Percentiles rank a stretch among this genome's conserved stretches.
phyloP scores from a whole-genome alignment of 2,329 filamentous ascomycete species.

The Davidsoniella australis region DNA sequence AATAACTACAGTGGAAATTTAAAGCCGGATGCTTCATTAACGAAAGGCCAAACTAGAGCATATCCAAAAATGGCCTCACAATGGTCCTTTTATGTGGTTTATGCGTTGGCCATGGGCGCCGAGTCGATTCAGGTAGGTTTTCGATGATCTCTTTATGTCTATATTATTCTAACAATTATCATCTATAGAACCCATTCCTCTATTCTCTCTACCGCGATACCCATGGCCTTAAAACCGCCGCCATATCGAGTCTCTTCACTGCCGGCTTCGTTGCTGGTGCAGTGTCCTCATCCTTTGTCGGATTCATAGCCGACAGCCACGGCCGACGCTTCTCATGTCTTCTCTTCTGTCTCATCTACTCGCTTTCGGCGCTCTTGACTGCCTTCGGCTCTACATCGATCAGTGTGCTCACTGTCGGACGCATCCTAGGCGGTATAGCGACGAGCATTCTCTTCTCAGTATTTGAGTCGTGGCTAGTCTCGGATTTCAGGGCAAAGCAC shows the following conservation, averaged over 20 bases:
- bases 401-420: slow-evolving; percentile 31
- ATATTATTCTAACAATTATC: background rate
- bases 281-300: slow-evolving; percentile 28
- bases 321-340: slow-evolving; percentile 36
- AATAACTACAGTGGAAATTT: background rate
- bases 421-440: slow-evolving; percentile 35
- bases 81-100: slow-evolving; percentile 25
- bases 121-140: slow-evolving; percentile 31
- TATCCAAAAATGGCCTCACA: slow-evolving; percentile 14
- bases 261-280: slow-evolving; percentile 28
- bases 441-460: slow-evolving; percentile 40
- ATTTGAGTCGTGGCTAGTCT: slow-evolving; percentile 46
- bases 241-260: slow-evolving; percentile 25
- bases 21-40: background rate
- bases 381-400: slow-evolving; percentile 15
- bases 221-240: slow-evolving; percentile 16
- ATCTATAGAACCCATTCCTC: slow-evolving; percentile 19
- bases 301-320: slow-evolving; percentile 30
- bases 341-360: slow-evolving; percentile 35
- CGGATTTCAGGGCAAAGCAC: slow-evolving; percentile 30
- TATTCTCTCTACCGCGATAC: slow-evolving; percentile 22
- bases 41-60: background rate
- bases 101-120: slow-evolving; percentile 31
- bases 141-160: background rate
- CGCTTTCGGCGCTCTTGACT: slow-evolving; percentile 30